Percentiles rank a stretch among this genome's conserved stretches.
phyloP scores from a whole-genome alignment of 2,329 filamentous ascomycete genomes.

The Calonectria leucothoes region DNA sequence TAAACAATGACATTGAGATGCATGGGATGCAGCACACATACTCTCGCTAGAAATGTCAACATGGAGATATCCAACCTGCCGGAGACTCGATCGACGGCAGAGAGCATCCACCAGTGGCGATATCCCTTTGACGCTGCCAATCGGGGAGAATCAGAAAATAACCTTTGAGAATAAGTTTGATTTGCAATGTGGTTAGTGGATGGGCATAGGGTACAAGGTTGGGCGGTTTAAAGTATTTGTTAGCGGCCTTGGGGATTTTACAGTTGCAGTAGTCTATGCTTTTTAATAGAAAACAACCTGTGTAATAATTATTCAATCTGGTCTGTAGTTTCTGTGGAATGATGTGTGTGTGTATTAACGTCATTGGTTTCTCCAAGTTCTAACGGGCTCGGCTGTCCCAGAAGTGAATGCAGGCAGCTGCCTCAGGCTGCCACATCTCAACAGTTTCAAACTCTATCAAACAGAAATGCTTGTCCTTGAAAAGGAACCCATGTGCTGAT shows the following conservation, averaged over 20 bases:
- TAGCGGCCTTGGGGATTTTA: not conserved
- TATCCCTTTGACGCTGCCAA: not conserved
- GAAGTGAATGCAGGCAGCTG: no score
- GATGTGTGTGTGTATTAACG: no score
- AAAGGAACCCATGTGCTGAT: not conserved
- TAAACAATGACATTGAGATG: not conserved
- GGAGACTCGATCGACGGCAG: no score
- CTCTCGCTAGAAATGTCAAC: not conserved
- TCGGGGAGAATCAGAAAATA: not conserved
- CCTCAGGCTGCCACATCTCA: no score
- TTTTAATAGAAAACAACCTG: not conserved
- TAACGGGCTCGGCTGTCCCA: no score
- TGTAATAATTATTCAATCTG: not conserved
- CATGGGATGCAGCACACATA: not conserved
- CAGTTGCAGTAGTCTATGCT: not conserved
- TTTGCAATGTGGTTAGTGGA: not conserved
- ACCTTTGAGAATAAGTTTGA: not conserved
- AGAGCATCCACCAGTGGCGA: not conserved
- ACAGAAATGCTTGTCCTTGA: not conserved
- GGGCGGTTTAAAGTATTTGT: not conserved
- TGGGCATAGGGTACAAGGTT: not conserved
- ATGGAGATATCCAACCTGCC: no score
- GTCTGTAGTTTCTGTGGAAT: no score
- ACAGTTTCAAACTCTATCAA: not conserved
- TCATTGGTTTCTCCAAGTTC: no score